Base-by-base conservation (phyloP, 495 filamentous ascomycete genomes). In the Penicillium macrosclerotiorum region DNA sequence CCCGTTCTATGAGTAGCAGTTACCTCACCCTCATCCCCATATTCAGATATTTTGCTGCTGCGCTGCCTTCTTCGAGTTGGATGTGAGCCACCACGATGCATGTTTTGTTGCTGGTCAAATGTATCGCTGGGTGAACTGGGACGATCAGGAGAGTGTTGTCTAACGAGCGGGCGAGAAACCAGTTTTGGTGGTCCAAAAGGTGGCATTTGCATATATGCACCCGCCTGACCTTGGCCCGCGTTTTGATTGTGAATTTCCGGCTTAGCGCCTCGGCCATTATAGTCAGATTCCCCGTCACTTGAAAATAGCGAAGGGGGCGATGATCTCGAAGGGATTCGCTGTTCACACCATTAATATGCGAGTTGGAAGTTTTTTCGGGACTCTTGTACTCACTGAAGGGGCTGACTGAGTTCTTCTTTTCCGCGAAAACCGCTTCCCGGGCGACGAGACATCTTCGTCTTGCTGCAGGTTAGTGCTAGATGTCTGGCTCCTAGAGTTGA, bases 291-390 rank as follows among this genome's bases (percentile, higher is more conserved):
- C n/a, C 3, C 14, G 11, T 5, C 18, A 25, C 19, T 14, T 40
- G 23, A 25, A 40, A 40, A 9, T 13, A 25, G 2, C 3, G 20
- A 23, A 39, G 7, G 37, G 9, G 32, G 23, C 19, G 22, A 42
- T 26, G 12, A 49, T 23, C 16, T 43, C 46, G 14, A 38, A 42
- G 38, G 34, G 42, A 14, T 49, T 49, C 46, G 5, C 25, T 27
- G 25, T 27, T 27, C 5, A 27, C 25, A 27, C 11, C 11, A 27
- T 27, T 27, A 42, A 20, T 11, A 35, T 35, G 9, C n/a, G 32
- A 14, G 11, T 5, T 11, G 11, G 25, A 27, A 11, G n/a, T n/a
- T n/a, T n/a, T 27, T 27, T 27, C 5, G 11, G 11, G 11, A 27
- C 5, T 27, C 5, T 5, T 27, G 11, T 27, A 27, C 25, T 27